Evolutionary conservation across 495 filamentous ascomycete genomes (phyloP), one percentile per base, ranked within the genome.

Genomic region (Penicillium flavigenum): DNA sequence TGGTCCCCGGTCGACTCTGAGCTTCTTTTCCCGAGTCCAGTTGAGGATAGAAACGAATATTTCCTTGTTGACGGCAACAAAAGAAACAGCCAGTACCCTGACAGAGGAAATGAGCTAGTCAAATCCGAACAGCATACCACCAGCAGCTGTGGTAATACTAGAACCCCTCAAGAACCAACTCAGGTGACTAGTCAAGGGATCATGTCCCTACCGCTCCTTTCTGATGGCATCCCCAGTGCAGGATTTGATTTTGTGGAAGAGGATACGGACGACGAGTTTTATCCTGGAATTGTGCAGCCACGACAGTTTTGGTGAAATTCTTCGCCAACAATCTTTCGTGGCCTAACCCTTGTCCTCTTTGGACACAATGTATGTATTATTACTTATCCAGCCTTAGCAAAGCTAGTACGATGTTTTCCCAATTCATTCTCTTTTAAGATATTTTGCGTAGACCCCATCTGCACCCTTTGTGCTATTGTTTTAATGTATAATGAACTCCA

Each of bases 11-110:
- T 63, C 12, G 72, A 64, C 34, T 63, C 64, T 7, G 68, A 76
- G 17, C 39, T 63, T 10, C 36, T 60, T 2, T 74, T 70, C 38
- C 43, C 67, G 10, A 52, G 48, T 4, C 42, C 43, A 16, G 16
- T 36, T 9, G 22, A 36, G 22, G 31, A 58, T 10, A 47, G 63
- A 41, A 63, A 75, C 26, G 74, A 72, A 46, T 75, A 68, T 47
- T 75, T 66, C 48, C 53, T 63, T 34, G 65, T 65, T 5, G 74
- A 74, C 24, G 71, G 69, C 47, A 76, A 75, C 46, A 76, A 76
- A 47, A 56, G 58, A 2, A 60, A 50, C 39, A 62, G 56, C 43
- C 51, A 59, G 16, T 62, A 59, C 32, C 71, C 69, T 5, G 68
- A 70, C 38, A 38, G 59, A 42, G 72, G 64, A 10, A 56, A 68